Conservation (phyloP, 345 rosid genomes). For the Melaleuca alternifolia region DNA sequence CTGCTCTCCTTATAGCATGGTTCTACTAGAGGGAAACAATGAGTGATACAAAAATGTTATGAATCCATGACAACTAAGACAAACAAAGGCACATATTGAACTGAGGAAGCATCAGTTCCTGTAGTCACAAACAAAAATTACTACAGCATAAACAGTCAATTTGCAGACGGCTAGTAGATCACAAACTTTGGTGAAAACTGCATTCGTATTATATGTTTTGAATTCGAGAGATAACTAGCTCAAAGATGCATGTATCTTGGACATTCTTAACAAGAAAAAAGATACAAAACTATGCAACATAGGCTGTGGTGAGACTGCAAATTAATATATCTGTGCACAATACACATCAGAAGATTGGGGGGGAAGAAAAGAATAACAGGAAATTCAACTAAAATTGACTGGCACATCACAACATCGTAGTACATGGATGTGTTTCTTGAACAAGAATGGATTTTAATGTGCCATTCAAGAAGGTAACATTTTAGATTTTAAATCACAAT, state of each 20-base stretch:
- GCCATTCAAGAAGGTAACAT: not conserved
- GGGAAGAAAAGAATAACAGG: not conserved
- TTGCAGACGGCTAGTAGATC: not conserved
- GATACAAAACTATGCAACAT: not conserved
- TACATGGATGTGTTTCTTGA: not conserved
- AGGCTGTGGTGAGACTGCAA: not conserved
- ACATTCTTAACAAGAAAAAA: not conserved
- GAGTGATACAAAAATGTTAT: not conserved
- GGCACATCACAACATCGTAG: not conserved
- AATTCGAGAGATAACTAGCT: not conserved
- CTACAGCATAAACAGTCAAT: not conserved
- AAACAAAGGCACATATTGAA: not conserved
- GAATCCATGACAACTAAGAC: not conserved
- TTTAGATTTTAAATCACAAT: not conserved
- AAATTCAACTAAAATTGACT: not conserved
- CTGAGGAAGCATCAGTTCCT: not conserved
- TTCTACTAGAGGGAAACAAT: conserved; percentile 36
- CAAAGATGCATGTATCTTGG: not conserved
- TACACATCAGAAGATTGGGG: not conserved
- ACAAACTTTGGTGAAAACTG: not conserved
- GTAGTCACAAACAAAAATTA: not conserved
- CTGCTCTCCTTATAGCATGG: conserved; percentile 90
- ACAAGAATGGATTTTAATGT: not conserved
- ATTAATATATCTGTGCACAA: not conserved
- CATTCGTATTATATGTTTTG: not conserved